Base-by-base conservation (phyloP, 2,329 filamentous ascomycete species). In the Alternaria consortialis region DNA sequence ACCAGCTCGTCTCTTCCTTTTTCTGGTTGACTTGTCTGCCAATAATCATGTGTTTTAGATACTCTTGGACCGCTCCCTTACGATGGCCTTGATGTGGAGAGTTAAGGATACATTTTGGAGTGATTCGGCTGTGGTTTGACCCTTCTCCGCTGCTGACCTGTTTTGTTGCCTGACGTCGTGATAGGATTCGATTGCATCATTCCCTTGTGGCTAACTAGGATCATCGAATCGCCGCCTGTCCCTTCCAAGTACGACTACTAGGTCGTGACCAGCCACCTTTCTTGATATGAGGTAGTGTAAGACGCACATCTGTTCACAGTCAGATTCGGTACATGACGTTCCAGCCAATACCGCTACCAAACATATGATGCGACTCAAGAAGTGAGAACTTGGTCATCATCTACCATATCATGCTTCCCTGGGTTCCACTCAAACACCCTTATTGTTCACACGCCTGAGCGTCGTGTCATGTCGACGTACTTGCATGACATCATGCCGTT, bases 1-100 rank as follows among this genome's bases (percentile, higher is more conserved):
- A 61, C 55, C 60, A 67, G 67, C 62, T 64, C 54, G 47, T 67
- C 56, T 56, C 62, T 63, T 60, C 62, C 57, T 58, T 42, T 54
- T 36, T 32, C 46, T 58, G 59, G 59, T 63, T 59, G 48, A 63
- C 59, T 44, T 50, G 59, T 44, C 56, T 65, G 56, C 36, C 51
- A 62, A 63, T 64, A 56, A 64, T 63, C 56, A 65, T 66, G 58
- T 57, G 52, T 63, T 60, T 25, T 59, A 56, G 36, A 63, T 61
- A 60, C 46, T 53, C 42, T 42, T 54, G 53, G 54, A 62, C 50
- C 40, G 2, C 4, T 42, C 42, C 46, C 36, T 57, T 63, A n/a
- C 42, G 15, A 7, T 64, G 50, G 61, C 36, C 25, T 50, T 56
- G 55, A 62, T 65, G 42, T 51, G 36, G 53, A 59, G 46, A 37